Evolutionary conservation across 2,329 filamentous ascomycete genomes (phyloP).

Genomic region (Ophiostoma montium): DNA sequence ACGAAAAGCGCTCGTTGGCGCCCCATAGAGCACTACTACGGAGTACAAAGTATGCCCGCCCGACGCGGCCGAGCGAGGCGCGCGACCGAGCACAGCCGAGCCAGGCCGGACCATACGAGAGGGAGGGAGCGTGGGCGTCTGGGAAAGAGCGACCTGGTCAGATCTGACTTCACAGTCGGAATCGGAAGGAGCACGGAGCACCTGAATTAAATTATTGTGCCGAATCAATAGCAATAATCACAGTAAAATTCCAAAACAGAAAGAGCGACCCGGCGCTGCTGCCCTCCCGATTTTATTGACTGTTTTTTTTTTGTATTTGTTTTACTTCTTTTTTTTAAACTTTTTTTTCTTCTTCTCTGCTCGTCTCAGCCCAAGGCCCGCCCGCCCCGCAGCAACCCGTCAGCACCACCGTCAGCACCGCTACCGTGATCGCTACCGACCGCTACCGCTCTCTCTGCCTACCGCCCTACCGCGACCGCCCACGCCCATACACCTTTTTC

Average conservation of each 20-base stretch:
- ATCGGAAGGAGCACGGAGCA: neutral
- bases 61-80: neutral
- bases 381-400: constrained; percentile 1
- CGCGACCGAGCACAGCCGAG: neutral
- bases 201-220: neutral
- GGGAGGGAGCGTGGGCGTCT: no score
- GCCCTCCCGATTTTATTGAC: neutral
- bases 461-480: neutral
- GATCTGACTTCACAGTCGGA: neutral
- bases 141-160: neutral
- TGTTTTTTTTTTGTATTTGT: neutral
- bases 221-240: no score
- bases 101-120: neutral
- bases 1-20: neutral
- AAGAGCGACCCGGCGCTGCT: neutral
- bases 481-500: neutral
- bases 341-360: neutral
- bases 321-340: neutral
- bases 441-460: neutral
- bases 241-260: neutral
- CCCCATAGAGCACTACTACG: neutral
- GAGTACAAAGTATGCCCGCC: neutral
- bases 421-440: constrained; percentile 3
- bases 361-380: neutral
- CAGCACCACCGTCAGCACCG: neutral